Percentiles rank a stretch among this genome's conserved stretches.
These are phyloP conservation scores for Teratosphaeria zuluensis DNA, from an alignment of 2,329 filamentous ascomycete genomes.

Conservation along the genomic window DNA sequence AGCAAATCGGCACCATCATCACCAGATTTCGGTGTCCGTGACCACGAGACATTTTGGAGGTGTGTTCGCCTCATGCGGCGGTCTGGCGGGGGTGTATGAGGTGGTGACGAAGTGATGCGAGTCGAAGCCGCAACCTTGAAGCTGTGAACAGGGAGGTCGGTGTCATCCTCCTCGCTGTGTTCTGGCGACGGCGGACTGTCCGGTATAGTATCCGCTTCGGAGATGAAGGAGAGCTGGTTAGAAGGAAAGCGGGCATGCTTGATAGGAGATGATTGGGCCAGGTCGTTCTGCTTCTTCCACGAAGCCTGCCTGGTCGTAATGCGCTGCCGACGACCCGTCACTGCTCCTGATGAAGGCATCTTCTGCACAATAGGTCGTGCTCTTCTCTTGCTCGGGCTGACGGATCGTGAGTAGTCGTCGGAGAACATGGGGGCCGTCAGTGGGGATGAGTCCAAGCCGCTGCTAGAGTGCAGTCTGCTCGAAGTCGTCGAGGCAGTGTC, in stretches of 20 bases:
- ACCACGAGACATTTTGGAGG: conserved; percentile 25
- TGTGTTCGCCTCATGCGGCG: conserved; percentile 32
- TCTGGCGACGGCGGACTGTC: conserved; percentile 51
- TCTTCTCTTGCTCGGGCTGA: conserved; percentile 36
- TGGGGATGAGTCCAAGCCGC: conserved; percentile 70
- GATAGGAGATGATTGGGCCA: conserved; percentile 79
- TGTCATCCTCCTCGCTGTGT: conserved; percentile 69
- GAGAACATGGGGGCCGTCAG: conserved; percentile 77
- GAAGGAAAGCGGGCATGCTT: conserved; percentile 67
- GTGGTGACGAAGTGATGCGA: conserved; percentile 59
- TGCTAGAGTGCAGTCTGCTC: conserved; percentile 60
- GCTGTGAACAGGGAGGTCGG: conserved; percentile 66
- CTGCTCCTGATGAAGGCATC: conserved; percentile 19
- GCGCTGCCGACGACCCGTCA: conserved; percentile 22
- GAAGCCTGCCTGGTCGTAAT: conserved; percentile 39
- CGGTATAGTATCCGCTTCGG: conserved; percentile 57
- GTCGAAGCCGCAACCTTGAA: conserved; percentile 49
- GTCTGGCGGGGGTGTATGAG: conserved; percentile 61
- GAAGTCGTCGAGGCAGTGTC: conserved; percentile 81
- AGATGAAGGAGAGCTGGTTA: conserved; percentile 63
- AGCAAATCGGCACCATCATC: conserved; percentile 78
- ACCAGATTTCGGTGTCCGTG: conserved; percentile 49
- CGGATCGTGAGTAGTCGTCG: conserved; percentile 65
- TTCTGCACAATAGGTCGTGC: conserved; percentile 13
- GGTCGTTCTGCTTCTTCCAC: conserved; percentile 68